phyloP scores from a whole-genome alignment of 2,329 filamentous ascomycete genomes.

The Nemania sp. region DNA sequence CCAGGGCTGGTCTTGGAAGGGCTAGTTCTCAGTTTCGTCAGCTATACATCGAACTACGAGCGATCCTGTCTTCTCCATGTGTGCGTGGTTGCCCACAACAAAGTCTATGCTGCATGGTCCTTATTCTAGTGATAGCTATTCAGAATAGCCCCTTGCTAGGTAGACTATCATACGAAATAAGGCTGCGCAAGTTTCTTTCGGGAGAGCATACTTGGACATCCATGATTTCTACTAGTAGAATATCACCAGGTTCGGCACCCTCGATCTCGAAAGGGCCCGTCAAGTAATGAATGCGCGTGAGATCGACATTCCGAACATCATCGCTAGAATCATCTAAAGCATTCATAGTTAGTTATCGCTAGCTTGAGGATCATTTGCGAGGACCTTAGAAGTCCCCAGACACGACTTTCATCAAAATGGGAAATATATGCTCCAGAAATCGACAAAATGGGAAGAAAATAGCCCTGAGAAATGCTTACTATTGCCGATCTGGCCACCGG shows the following conservation, averaged over 20 bases:
- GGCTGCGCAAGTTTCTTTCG: not conserved
- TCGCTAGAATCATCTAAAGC: conserved; percentile 93
- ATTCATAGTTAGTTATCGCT: too few species aligned
- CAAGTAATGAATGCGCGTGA: conserved; percentile 88
- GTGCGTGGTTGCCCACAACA: not conserved
- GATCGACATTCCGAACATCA: conserved; percentile 84
- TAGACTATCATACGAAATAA: not conserved
- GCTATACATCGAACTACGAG: not conserved
- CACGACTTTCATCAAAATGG: too few species aligned
- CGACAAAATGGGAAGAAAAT: too few species aligned
- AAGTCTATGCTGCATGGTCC: not conserved
- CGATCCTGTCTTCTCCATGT: not conserved
- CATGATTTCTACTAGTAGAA: conserved; percentile 89
- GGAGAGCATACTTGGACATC: conserved; percentile 67
- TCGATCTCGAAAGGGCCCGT: conserved; percentile 91
- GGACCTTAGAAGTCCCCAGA: too few species aligned
- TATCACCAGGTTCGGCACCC: conserved; percentile 84
- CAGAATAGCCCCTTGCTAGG: too few species aligned
- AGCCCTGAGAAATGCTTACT: too few species aligned
- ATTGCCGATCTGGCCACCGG: conserved; percentile 86
- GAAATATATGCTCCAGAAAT: too few species aligned
- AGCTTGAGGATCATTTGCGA: too few species aligned
- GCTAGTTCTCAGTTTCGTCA: conserved; percentile 60
- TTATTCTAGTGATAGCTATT: not conserved
- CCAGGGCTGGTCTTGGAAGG: conserved; percentile 87